Percentiles rank a stretch among this genome's conserved stretches.
These are phyloP conservation scores for Metarhizium rileyi DNA, from an alignment of 2,329 filamentous ascomycete species.

Conservation along the genomic window DNA sequence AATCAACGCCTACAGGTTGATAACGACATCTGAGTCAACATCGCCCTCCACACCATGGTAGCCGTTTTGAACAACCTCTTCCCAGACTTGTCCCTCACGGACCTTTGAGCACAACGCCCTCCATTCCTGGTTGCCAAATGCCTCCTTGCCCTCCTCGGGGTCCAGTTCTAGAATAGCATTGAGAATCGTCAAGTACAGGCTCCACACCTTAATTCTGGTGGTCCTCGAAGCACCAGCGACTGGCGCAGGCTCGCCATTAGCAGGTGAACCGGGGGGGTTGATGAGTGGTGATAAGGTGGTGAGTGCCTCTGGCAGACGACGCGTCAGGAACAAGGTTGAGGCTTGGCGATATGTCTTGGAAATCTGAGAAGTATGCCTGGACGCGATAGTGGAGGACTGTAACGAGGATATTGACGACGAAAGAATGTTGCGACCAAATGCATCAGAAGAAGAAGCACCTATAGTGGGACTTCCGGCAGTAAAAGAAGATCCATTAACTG, in stretches of 20 bases:
- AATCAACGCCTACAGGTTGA: slow-evolving; percentile 62
- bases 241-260: slow-evolving; percentile 53
- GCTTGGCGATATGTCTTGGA: slow-evolving; percentile 92
- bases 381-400: slow-evolving; percentile 49
- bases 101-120: slow-evolving; percentile 73
- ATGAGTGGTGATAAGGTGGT: slow-evolving; percentile 79
- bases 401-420: slow-evolving; percentile 63
- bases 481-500: slow-evolving; percentile 33
- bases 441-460: slow-evolving; percentile 24
- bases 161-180: slow-evolving; percentile 87
- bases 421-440: slow-evolving; percentile 41
- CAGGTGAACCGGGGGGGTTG: slow-evolving; percentile 41
- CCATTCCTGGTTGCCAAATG: slow-evolving; percentile 82
- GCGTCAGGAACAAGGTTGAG: slow-evolving; percentile 88
- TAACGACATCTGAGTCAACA: slow-evolving; percentile 89
- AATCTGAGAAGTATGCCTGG: slow-evolving; percentile 61
- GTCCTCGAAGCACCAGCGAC: slow-evolving; percentile 71
- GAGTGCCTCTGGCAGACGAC: slow-evolving; percentile 81
- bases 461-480: slow-evolving; percentile 35
- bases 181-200: slow-evolving; percentile 85
- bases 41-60: slow-evolving; percentile 84
- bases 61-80: slow-evolving; percentile 77
- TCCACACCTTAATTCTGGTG: slow-evolving; percentile 93
- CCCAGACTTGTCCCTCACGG: slow-evolving; percentile 86
- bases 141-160: slow-evolving; percentile 77